Base-by-base conservation (phyloP, 169 alveolate species). In the Eimeria tenella region DNA sequence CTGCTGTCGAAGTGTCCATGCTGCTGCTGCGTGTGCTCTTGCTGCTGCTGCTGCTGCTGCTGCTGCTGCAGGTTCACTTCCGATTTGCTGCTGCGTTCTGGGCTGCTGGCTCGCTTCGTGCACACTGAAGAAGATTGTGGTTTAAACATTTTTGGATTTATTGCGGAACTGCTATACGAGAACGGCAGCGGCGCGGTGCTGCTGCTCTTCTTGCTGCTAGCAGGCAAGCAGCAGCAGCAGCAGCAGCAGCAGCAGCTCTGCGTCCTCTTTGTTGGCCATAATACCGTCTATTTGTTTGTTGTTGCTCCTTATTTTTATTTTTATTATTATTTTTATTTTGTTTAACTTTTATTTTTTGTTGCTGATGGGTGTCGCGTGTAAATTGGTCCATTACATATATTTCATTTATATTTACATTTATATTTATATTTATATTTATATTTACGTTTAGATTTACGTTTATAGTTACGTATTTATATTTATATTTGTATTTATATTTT, bases 71-170 rank as follows among this genome's bases (percentile, higher is more conserved):
- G 88, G 71, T 79, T 79, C 52, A 79, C 52, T n/a, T 10, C 71
- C 2, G 88, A 79, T 49, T 53, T 79, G 88, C 31, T 79, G 88
- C 52, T 15, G 88, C 88, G 88, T 7, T 52, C 52, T 19, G 88
- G 88, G 52, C 71, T 79, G 2, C 70, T 79, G 52, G 52, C 21
- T 23, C 65, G 52, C 88, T 53, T 53, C 53, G 10, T 55, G 21
- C 70, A 15, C 10, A 58, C 50, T 15, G 70, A 58, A 21, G 62
- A 11, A 15, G 68, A 25, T n/a, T 52, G 55, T 17, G 71, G 71
- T 52, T 9, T 55, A 25, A 79, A 58, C 17, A 10, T 79, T 31
- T 79, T 53, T 53, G 88, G 88, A 3, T 31, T 15, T 21, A 50
- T 79, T 53, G 88, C 31, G 42, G 88, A 79, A 52, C 63, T 79